Base-by-base conservation (phyloP, 768 basidiomycete species). In the Chalciporus pseudorubinellus region DNA sequence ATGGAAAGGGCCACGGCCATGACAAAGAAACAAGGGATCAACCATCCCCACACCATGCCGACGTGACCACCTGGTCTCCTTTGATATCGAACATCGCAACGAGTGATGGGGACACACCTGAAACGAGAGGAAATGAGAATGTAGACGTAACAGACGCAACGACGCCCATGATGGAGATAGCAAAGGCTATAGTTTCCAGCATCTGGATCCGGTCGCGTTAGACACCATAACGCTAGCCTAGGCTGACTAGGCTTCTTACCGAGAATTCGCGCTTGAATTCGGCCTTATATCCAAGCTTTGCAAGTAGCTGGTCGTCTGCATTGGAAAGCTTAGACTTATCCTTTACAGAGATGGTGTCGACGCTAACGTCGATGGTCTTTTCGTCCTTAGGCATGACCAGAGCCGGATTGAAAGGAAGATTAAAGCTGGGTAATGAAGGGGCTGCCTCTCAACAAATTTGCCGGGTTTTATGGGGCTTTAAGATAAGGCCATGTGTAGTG, bases 41-140 rank as follows among this genome's bases (percentile, higher is more conserved):
- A 68, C 87, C 86, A 89, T 33, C 86, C 87, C 71, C 82, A 88
- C 78, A 88, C 78, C 77, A 89, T 81, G 14, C 87, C 87, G 20
- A 86, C 84, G 67, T 89, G 86, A 3, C 87, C 87, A 48, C 87
- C 87, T 82, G 45, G 1, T 11, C 7, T 1, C 26, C 40, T 22
- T 48, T 45, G 28, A 18, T 36, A 48, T 46, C 29, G 42, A 3
- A 16, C 11, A 39, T n/a, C 19, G 29, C 18, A 33, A 22, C 22
- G 21, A 49, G 26, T 11, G 19, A 34, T 22, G 41, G 26, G 12
- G 14, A 60, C 75, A n/a, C 49, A 82, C 84, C 83, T 50, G 81
- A 80, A 5, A 77, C 67, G 6, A 89, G 74, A 1, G 79, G 80
- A 65, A 89, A 89, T 1, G 77, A 78, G 34, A 84, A 69, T 3